These are phyloP conservation scores for Sugiyamaella xylanicola DNA, from an alignment of 1,139 yeast species.

Conservation along the genomic window DNA sequence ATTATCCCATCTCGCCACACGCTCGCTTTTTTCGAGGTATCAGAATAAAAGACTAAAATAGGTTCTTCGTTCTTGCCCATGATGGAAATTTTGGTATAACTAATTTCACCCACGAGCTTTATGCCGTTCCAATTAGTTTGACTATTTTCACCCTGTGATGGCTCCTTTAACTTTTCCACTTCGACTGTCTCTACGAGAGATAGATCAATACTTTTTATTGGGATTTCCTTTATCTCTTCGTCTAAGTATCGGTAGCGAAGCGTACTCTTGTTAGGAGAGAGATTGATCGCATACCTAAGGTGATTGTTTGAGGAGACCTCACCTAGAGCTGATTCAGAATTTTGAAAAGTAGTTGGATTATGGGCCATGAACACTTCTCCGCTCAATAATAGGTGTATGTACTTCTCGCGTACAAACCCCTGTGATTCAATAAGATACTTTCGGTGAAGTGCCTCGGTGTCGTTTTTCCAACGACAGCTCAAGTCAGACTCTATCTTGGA, in stretches of 20 bases:
- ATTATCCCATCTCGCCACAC: conserved; percentile 83
- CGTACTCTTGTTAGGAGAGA: conserved; percentile 71
- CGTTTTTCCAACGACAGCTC: conserved; percentile 42
- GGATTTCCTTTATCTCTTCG: not conserved
- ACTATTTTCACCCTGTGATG: not conserved
- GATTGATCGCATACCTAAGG: conserved; percentile 54
- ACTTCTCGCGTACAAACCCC: conserved; percentile 78
- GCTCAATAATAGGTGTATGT: conserved; percentile 67
- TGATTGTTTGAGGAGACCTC: conserved; percentile 35
- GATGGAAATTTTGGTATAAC: conserved; percentile 36
- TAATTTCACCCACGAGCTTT: conserved; percentile 30
- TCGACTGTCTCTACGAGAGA: not conserved
- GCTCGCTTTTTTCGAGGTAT: conserved; percentile 67
- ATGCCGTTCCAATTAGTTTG: not conserved
- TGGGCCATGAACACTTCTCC: conserved; percentile 53
- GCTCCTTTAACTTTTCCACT: not conserved
- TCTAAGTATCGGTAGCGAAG: conserved; percentile 52
- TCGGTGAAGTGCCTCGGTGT: conserved; percentile 53
- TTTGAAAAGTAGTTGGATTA: not conserved
- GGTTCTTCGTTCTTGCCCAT: conserved; percentile 28
- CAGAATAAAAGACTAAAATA: conserved; percentile 62
- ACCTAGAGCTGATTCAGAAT: not conserved
- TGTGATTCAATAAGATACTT: conserved; percentile 60
- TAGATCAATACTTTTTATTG: conserved; percentile 4
- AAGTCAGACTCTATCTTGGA: conserved; percentile 46